Conservation (phyloP, 306 rosid species). For the Quercus parvula region DNA sequence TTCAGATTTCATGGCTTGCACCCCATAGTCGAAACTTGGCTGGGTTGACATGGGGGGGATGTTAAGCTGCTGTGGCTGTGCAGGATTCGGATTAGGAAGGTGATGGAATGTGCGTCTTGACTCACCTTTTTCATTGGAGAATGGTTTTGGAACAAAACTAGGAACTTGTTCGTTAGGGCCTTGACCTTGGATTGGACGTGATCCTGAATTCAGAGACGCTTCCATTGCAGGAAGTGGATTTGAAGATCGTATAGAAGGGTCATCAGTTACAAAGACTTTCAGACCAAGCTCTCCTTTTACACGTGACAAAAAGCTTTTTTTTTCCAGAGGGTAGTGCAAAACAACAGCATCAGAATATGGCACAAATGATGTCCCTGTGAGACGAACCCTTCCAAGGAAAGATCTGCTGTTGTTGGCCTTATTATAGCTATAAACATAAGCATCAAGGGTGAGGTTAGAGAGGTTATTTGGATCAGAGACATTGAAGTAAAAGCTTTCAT, state of each 20-base stretch:
- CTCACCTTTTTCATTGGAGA: conserved; percentile 46
- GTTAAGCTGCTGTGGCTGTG: conserved; percentile 26
- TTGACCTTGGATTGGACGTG: conserved; percentile 25
- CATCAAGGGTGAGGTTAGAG: conserved; percentile 61
- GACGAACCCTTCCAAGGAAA: conserved; percentile 65
- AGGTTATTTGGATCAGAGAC: conserved; percentile 64
- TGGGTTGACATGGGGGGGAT: conserved; percentile 22
- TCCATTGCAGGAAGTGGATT: conserved; percentile 75
- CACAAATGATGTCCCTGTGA: conserved; percentile 83
- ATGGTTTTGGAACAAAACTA: conserved; percentile 24
- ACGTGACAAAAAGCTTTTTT: conserved; percentile 48
- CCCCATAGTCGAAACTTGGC: conserved; percentile 41
- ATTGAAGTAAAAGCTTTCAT: conserved; percentile 79
- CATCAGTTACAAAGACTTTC: conserved; percentile 74
- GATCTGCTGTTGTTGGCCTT: conserved; percentile 37
- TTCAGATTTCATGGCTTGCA: conserved; percentile 61
- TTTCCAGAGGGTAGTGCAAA: conserved; percentile 87
- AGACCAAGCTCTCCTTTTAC: conserved; percentile 89
- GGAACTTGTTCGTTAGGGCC: conserved; percentile 27
- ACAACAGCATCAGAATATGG: conserved; percentile 74
- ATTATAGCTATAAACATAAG: conserved; percentile 42
- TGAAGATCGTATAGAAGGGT: conserved; percentile 63
- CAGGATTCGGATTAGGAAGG: conserved; percentile 44
- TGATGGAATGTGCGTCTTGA: conserved; percentile 52
- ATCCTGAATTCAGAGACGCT: conserved; percentile 23